phyloP scores from a whole-genome alignment of 2,329 filamentous ascomycete species.

The Diaporthe ampelina region DNA sequence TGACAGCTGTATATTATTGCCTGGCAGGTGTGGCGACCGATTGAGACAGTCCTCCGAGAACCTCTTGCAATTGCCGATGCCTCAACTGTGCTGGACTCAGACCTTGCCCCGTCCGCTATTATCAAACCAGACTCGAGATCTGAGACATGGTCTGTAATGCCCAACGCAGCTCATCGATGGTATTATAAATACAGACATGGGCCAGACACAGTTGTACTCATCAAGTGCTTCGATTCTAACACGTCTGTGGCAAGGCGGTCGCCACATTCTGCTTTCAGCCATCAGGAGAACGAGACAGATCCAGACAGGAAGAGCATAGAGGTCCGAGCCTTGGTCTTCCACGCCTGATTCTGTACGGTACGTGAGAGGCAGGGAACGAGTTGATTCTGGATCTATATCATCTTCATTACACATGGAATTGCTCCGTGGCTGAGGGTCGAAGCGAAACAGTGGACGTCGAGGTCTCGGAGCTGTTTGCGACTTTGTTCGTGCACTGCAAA shows the following conservation, averaged over 20 bases:
- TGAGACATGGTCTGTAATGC: constrained; percentile 34
- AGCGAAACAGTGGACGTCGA: too few relatives aligned
- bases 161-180: constrained; percentile 53
- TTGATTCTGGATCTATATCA: too few relatives aligned
- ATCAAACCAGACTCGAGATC: constrained; percentile 48
- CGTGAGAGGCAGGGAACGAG: not conserved
- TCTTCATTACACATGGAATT: too few relatives aligned
- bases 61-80: constrained; percentile 58
- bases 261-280: constrained; percentile 46
- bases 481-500: not conserved
- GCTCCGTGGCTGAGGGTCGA: too few relatives aligned
- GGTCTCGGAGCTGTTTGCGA: not conserved
- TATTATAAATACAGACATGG: constrained; percentile 65
- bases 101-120: constrained; percentile 55
- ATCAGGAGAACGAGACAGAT: constrained; percentile 53
- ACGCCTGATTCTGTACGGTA: not conserved
- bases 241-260: constrained; percentile 47
- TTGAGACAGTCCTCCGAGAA: constrained; percentile 60
- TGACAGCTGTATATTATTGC: not conserved
- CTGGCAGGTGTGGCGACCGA: constrained; percentile 60
- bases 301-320: constrained; percentile 40
- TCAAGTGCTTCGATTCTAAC: constrained; percentile 73
- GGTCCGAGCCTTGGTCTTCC: constrained; percentile 38
- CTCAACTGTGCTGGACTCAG: constrained; percentile 53
- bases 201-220: constrained; percentile 67